These are phyloP conservation scores for Magnolia sinica DNA, from an alignment of 164 flowering plant genomes.

Conservation along the genomic window DNA sequence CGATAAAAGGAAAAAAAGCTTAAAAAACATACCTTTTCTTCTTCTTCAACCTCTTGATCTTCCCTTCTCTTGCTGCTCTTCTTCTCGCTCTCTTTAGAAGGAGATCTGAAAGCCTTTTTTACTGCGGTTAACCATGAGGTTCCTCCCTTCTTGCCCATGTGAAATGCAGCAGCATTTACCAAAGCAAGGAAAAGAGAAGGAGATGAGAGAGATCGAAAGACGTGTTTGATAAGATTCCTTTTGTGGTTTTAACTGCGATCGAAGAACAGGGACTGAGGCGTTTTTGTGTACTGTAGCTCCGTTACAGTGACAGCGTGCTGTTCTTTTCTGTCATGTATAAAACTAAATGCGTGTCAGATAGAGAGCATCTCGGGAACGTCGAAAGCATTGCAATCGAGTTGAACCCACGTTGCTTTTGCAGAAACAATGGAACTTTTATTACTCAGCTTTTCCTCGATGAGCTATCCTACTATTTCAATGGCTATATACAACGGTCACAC, in stretches of 20 bases:
- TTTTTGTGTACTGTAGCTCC: background rate
- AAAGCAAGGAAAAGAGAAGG: background rate
- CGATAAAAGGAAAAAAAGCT: background rate
- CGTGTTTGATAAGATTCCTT: background rate
- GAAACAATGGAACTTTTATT: constrained; percentile 7
- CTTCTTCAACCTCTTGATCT: constrained; percentile 52
- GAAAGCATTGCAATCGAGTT: constrained; percentile 15
- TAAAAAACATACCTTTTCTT: constrained; percentile 45
- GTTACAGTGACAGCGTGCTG: background rate
- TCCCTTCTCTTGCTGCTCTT: constrained; percentile 42
- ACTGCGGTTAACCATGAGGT: constrained; percentile 63
- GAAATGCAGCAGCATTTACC: constrained; percentile 24
- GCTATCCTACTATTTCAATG: background rate
- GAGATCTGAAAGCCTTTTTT: constrained; percentile 75
- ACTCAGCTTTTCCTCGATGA: constrained; percentile 2
- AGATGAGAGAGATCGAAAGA: background rate
- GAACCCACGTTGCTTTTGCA: constrained; percentile 19
- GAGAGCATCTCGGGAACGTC: constrained; percentile 17
- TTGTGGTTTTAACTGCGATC: background rate
- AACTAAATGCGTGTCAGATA: constrained; percentile 5
- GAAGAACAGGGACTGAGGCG: background rate
- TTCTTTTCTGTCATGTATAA: constrained; percentile 5
- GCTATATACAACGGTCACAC: background rate
- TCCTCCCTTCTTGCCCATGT: constrained; percentile 51
- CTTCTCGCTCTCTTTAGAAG: constrained; percentile 50